Evolutionary conservation across 169 alveolate species (phyloP).

Genomic region (Plasmodium relictum): DNA sequence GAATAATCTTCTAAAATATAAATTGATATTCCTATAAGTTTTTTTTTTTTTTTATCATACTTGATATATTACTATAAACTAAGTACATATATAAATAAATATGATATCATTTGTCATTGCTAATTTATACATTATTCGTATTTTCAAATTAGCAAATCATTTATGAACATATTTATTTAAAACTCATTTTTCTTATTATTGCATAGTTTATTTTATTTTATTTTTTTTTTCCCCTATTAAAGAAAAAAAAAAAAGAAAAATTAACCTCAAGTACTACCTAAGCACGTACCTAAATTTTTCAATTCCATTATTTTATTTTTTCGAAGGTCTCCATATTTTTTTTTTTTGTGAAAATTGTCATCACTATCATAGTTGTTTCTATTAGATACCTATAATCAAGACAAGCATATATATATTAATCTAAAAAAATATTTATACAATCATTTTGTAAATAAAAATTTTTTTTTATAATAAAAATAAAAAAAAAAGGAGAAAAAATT

Average conservation of each 20-base stretch:
- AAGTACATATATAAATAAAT: conserved; percentile 25
- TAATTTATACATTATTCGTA: conserved; percentile 68
- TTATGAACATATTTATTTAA: conserved; percentile 43
- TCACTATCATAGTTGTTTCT: conserved; percentile 30
- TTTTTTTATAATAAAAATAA: neutral
- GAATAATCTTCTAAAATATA: too few species aligned
- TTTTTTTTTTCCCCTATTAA: too few species aligned
- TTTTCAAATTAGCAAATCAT: conserved; percentile 77
- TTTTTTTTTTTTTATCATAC: conserved; percentile 9
- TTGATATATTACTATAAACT: neutral
- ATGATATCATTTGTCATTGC: conserved; percentile 67
- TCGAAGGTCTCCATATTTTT: conserved; percentile 33
- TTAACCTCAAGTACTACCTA: conserved; percentile 76
- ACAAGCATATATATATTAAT: neutral
- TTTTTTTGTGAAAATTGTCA: conserved; percentile 45
- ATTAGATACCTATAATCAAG: conserved; percentile 16
- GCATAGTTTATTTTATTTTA: too few species aligned
- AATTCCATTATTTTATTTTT: conserved; percentile 69
- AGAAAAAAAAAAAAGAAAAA: conserved; percentile 12
- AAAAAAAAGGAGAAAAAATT: neutral
- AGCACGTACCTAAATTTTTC: conserved; percentile 70
- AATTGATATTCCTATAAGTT: neutral
- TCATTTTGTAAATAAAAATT: conserved; percentile 1
- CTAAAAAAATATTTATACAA: neutral
- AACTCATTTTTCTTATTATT: too few species aligned